These are phyloP conservation scores for Evansstolkia leycettana DNA, from an alignment of 495 filamentous ascomycete species.

Conservation along the genomic window DNA sequence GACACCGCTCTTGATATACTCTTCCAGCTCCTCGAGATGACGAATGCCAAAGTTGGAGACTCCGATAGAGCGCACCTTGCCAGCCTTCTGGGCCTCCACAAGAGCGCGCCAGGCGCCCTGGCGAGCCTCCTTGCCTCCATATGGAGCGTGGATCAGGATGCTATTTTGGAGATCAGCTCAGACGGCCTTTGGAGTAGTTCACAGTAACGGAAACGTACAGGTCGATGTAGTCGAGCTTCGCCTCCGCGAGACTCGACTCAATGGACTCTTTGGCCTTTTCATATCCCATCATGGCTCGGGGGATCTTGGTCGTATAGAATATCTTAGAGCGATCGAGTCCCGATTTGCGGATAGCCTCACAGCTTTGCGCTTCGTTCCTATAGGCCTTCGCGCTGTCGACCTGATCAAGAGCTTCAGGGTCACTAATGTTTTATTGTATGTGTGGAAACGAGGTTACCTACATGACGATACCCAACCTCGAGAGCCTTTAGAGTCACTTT, in stretches of 20 bases:
- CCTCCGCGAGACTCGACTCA: conserved; percentile 30
- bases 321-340: conserved; percentile 33
- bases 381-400: conserved; percentile 44
- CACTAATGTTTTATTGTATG: neutral
- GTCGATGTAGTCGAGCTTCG: conserved; percentile 42
- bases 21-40: conserved; percentile 53
- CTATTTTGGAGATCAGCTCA: conserved; percentile 7
- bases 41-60: conserved; percentile 45
- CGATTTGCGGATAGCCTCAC: conserved; percentile 31
- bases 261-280: conserved; percentile 39
- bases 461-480: conserved; percentile 60
- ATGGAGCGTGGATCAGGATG: conserved; percentile 44
- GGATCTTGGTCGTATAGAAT: conserved; percentile 48
- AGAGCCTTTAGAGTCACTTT: conserved; percentile 49
- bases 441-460: conserved; percentile 14
- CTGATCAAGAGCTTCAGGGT: conserved; percentile 12
- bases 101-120: conserved; percentile 42
- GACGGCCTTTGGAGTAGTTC: too few species aligned
- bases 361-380: conserved; percentile 40
- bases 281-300: conserved; percentile 31
- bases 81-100: conserved; percentile 40
- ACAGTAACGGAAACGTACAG: conserved; percentile 18
- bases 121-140: conserved; percentile 36
- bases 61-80: conserved; percentile 40
- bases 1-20: conserved; percentile 58